Evolutionary conservation across 2,329 filamentous ascomycete species (phyloP).

Genomic region (Ophiostoma ips): DNA sequence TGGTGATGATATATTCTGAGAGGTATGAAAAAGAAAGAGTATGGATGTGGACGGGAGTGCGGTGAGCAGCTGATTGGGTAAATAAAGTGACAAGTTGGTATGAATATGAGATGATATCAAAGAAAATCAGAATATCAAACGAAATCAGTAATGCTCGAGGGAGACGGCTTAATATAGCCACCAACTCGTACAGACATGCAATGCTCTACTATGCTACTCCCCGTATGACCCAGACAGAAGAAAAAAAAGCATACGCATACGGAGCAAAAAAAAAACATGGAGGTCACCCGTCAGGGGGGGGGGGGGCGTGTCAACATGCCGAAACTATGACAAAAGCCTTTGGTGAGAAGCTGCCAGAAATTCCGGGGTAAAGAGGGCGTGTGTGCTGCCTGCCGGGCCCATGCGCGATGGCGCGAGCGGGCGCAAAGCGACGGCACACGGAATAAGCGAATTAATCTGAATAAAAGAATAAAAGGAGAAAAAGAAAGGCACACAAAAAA

Average conservation of each 20-base stretch:
- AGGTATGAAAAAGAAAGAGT: neutral
- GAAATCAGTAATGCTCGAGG: neutral
- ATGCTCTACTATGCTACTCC: neutral
- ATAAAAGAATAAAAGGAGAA: neutral
- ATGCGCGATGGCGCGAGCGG: neutral
- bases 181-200: neutral
- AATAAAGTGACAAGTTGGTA: no score
- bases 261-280: neutral
- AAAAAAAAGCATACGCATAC: neutral
- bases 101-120: neutral
- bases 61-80: no score
- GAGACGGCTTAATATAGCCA: neutral
- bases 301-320: conserved; percentile 1
- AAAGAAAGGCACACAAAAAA: neutral
- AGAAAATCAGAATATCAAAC: neutral
- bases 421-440: conserved; percentile 3
- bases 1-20: neutral
- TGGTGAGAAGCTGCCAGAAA: conserved; percentile 6
- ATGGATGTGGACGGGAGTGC: neutral
- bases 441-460: neutral
- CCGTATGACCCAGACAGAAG: neutral
- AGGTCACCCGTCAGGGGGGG: conserved; percentile 1
- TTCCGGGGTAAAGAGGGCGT: conserved; percentile 3
- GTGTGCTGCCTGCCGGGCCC: neutral
- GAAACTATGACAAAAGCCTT: neutral